A percentile compares a stretch with the other conserved stretches of the same genome.
phyloP scores from a whole-genome alignment of 164 flowering plant genomes.

The Piper longum region DNA sequence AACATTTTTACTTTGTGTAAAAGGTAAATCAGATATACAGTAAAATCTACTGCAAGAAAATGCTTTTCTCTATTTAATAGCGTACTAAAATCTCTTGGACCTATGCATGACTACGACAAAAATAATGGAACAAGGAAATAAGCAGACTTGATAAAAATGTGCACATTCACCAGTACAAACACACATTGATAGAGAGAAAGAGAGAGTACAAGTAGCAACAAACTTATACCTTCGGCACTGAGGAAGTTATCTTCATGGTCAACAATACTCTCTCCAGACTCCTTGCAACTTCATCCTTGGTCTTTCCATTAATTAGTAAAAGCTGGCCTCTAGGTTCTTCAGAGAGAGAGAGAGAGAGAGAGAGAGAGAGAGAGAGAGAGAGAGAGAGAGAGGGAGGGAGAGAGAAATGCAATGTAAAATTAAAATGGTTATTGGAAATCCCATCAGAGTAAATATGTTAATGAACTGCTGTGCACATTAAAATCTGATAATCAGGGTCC shows the following conservation, averaged over 20 bases:
- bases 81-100: no score
- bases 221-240: constrained; percentile 77
- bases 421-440: no score
- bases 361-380: constrained; percentile 1
- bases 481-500: no score
- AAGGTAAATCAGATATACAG: no score
- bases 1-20: no score
- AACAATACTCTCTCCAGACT: constrained; percentile 86
- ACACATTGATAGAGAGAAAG: not conserved
- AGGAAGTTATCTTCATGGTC: constrained; percentile 79
- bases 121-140: no score
- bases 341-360: constrained; percentile 1
- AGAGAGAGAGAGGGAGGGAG: constrained; percentile 1
- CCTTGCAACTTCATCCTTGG: constrained; percentile 78
- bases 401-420: not conserved
- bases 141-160: no score
- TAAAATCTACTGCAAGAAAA: no score
- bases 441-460: no score
- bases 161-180: not conserved
- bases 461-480: no score
- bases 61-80: no score
- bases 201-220: not conserved
- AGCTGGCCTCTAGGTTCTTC: constrained; percentile 98
- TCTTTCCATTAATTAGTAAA: constrained; percentile 79
- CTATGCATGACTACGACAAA: not conserved